These are phyloP conservation scores for Fusarium zealandicum DNA, from an alignment of 2,329 filamentous ascomycete species.

Conservation along the genomic window DNA sequence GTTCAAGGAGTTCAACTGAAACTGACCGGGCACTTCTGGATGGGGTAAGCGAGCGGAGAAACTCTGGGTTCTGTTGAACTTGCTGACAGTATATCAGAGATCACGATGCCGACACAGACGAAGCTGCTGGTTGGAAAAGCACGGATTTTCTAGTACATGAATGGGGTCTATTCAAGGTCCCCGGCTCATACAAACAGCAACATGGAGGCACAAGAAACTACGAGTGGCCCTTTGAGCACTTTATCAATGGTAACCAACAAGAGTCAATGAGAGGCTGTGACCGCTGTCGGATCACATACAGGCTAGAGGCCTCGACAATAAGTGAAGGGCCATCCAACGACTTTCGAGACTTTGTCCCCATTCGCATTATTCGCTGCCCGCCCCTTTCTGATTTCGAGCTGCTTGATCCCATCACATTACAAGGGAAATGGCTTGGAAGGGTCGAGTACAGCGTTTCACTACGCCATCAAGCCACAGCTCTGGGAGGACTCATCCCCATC, in stretches of 20 bases:
- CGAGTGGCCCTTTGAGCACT: constrained; percentile 8
- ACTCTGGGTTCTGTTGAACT: neutral
- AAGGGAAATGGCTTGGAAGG: neutral
- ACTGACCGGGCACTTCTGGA: neutral
- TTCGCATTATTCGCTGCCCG: neutral
- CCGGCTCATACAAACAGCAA: neutral
- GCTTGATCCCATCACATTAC: neutral
- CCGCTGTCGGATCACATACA: constrained; percentile 1
- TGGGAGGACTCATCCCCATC: neutral
- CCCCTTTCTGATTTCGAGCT: constrained; percentile 6
- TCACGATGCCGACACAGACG: neutral
- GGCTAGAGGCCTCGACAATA: neutral
- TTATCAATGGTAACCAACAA: constrained; percentile 3
- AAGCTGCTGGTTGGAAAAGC: neutral
- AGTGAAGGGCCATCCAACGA: neutral
- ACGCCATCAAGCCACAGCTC: constrained; percentile 2
- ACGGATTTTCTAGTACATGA: neutral
- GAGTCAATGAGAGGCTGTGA: constrained; percentile 7
- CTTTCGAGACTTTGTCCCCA: neutral
- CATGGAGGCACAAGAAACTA: neutral
- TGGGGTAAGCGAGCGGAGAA: too few species aligned
- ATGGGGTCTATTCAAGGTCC: neutral
- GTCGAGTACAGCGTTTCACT: neutral
- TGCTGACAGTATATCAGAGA: neutral
- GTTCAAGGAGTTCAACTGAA: neutral